Evolutionary conservation across 768 basidiomycete genomes (phyloP).

Genomic region (Lactarius quietus): DNA sequence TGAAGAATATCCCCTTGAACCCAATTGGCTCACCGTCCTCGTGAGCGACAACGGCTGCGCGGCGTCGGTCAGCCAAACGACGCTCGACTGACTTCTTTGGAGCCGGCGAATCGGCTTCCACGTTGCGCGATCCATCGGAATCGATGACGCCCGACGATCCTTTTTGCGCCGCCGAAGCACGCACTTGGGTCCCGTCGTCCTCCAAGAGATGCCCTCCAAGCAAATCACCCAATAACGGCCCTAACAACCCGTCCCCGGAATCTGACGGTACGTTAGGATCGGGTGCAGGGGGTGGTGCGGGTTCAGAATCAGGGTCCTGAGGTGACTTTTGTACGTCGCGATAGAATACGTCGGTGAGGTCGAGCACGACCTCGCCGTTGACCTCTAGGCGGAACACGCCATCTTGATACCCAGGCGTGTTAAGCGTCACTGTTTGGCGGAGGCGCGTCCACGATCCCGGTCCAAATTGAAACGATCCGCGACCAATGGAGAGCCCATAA

Average conservation of each 20-base stretch:
- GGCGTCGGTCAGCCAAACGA: neutral
- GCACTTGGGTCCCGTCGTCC: neutral
- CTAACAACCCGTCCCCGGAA: neutral
- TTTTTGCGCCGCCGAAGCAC: neutral
- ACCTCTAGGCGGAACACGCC: slow-evolving; percentile 63
- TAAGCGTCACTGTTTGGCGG: slow-evolving; percentile 64
- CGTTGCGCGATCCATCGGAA: neutral
- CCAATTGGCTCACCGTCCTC: slow-evolving; percentile 31
- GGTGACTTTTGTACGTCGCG: slow-evolving; percentile 33
- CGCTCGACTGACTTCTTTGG: neutral
- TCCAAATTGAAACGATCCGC: slow-evolving; percentile 63
- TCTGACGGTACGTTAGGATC: slow-evolving; percentile 5
- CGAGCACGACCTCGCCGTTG: slow-evolving; percentile 53
- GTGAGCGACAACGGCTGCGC: slow-evolving; percentile 1
- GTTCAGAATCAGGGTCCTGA: slow-evolving; percentile 1
- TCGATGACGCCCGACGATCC: neutral
- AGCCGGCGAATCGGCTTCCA: neutral
- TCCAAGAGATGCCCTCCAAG: neutral
- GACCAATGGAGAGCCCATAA: slow-evolving; percentile 74
- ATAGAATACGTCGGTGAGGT: slow-evolving; percentile 58
- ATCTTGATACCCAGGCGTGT: slow-evolving; percentile 68
- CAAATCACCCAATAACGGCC: neutral
- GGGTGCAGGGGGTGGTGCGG: no score
- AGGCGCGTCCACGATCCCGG: slow-evolving; percentile 69
- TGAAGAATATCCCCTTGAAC: slow-evolving; percentile 66